phyloP scores from a whole-genome alignment of 345 rosid genomes.

The Camelina sativa region DNA sequence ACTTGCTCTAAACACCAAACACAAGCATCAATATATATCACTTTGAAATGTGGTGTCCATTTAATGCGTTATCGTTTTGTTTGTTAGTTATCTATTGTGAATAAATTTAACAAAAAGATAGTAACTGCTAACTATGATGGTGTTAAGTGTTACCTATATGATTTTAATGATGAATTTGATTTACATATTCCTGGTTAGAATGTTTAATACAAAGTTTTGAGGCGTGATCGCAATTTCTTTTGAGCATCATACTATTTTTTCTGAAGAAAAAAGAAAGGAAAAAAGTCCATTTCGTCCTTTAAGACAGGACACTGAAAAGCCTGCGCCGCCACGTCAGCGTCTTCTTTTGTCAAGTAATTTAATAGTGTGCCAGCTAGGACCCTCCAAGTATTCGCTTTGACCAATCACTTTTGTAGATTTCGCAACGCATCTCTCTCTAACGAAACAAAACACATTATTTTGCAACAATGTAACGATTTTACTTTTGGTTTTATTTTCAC shows the following conservation, averaged over 20 bases:
- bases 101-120: background rate
- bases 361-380: slow-evolving; percentile 39
- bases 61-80: background rate
- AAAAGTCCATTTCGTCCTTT: slow-evolving; percentile 44
- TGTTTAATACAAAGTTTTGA: background rate
- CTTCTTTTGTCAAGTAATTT: slow-evolving; percentile 18
- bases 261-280: background rate
- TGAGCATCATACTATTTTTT: too few relatives aligned
- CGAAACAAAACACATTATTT: background rate
- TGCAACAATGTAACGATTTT: background rate
- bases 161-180: background rate
- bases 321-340: slow-evolving; percentile 44
- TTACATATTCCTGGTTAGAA: background rate
- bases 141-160: background rate
- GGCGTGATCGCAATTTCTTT: too few relatives aligned
- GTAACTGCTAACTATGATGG: background rate
- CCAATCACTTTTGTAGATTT: slow-evolving; percentile 14
- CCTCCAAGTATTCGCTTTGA: slow-evolving; percentile 14
- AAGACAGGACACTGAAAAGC: slow-evolving; percentile 48
- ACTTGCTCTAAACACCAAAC: background rate
- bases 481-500: too few relatives aligned
- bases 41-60: too few relatives aligned
- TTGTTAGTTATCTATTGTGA: background rate
- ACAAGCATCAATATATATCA: too few relatives aligned
- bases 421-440: background rate